phyloP scores from a whole-genome alignment of 2,329 filamentous ascomycete species.

The Fusarium agapanthi region DNA sequence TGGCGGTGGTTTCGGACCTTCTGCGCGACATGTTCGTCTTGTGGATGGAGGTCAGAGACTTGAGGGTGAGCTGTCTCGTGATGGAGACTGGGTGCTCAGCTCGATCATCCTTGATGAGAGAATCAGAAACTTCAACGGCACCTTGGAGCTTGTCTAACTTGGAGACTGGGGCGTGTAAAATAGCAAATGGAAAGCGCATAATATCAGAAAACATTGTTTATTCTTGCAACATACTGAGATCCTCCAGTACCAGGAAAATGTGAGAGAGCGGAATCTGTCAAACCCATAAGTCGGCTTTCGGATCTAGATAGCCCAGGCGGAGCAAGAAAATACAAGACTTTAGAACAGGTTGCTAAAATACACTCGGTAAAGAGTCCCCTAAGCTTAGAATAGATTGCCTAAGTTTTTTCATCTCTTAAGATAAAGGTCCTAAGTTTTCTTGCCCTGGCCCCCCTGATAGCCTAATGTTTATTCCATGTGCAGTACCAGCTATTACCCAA shows the following conservation, averaged over 20 bases:
- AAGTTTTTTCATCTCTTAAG: neutral
- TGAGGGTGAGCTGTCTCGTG: conserved; percentile 45
- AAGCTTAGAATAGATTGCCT: neutral
- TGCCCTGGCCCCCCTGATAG: neutral
- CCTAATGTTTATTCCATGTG: neutral
- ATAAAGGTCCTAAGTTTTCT: neutral
- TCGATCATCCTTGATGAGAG: conserved; percentile 48
- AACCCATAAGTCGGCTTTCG: neutral
- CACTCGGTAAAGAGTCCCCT: neutral
- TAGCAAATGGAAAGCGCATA: neutral
- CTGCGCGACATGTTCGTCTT: conserved; percentile 49
- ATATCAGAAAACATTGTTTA: neutral
- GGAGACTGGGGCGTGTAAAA: neutral
- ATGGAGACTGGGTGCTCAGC: conserved; percentile 45
- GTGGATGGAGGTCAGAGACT: conserved; percentile 48
- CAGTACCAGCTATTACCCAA: too few relatives aligned
- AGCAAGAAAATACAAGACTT: neutral
- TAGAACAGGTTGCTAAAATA: neutral
- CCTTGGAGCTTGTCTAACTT: conserved; percentile 24
- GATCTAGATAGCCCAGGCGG: neutral
- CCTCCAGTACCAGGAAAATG: too few relatives aligned
- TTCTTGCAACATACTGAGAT: too few relatives aligned
- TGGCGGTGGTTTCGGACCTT: conserved; percentile 45
- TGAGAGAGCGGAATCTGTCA: neutral
- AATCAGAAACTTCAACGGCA: conserved; percentile 47